Evolutionary conservation across 78 protist species (phyloP).

Genomic region (Mastigamoeba balamuthi): DNA sequence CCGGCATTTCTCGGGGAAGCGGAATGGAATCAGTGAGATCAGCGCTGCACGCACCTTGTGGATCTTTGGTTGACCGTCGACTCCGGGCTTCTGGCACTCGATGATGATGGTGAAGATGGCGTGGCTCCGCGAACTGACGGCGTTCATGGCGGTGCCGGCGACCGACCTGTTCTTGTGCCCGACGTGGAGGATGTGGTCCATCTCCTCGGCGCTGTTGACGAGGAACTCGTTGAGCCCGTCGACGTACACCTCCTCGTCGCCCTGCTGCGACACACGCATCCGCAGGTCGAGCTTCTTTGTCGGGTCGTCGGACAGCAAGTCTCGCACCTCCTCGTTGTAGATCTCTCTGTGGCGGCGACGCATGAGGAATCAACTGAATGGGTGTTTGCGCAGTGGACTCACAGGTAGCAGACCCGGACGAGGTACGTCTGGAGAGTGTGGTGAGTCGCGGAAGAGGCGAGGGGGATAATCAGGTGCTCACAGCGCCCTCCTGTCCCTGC

Average conservation of each 20-base stretch:
- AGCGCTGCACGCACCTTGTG: too few relatives aligned
- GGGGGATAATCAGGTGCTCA: not conserved
- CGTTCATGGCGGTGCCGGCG: slow-evolving; percentile 82
- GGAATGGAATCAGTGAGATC: too few relatives aligned
- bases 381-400: not conserved
- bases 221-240: too few relatives aligned
- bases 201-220: not conserved
- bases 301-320: slow-evolving; percentile 13
- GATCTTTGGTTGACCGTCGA: too few relatives aligned
- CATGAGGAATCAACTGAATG: not conserved
- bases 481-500: not conserved
- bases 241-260: slow-evolving; percentile 52
- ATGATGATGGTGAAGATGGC: slow-evolving; percentile 74
- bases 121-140: slow-evolving; percentile 68
- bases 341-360: slow-evolving; percentile 9
- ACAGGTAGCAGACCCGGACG: slow-evolving; percentile 32
- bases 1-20: too few relatives aligned
- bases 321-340: slow-evolving; percentile 51
- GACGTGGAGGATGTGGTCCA: slow-evolving; percentile 39
- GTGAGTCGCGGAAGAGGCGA: not conserved
- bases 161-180: slow-evolving; percentile 59
- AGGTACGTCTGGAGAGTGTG: slow-evolving; percentile 3
- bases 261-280: slow-evolving; percentile 5
- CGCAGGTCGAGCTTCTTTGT: too few relatives aligned
- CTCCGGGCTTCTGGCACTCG: not conserved